These are phyloP conservation scores for Buddleja alternifolia DNA, from an alignment of 257 asterid genomes.

Conservation along the genomic window DNA sequence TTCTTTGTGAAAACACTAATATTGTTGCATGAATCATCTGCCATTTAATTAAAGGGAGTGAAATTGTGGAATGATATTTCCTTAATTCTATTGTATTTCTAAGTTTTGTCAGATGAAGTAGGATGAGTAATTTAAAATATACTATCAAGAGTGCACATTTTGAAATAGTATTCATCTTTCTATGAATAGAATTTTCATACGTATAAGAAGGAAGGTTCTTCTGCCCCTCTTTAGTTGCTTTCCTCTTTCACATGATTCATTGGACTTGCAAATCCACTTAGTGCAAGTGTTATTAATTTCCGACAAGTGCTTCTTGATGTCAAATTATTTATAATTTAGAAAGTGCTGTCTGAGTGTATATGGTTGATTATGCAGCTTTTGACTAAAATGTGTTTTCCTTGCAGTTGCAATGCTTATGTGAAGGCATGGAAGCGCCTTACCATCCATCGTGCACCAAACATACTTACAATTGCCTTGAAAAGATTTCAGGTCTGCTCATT, in stretches of 20 bases:
- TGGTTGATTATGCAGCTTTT: slow-evolving; percentile 10
- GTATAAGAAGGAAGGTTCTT: too few species aligned
- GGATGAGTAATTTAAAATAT: too few species aligned
- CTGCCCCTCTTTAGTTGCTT: neutral
- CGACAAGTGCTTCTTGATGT: slow-evolving; percentile 18
- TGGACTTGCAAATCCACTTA: neutral
- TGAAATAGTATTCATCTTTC: too few species aligned
- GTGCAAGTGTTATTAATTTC: neutral
- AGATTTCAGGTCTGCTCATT: slow-evolving; percentile 82
- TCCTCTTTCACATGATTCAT: neutral
- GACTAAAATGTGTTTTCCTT: slow-evolving; percentile 35
- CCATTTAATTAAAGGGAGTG: too few species aligned
- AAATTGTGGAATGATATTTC: too few species aligned
- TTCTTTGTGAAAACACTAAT: too few species aligned
- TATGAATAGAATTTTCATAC: too few species aligned
- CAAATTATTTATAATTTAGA: neutral
- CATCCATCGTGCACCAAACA: slow-evolving; percentile 78
- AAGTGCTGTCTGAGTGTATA: too few species aligned
- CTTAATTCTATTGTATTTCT: too few species aligned
- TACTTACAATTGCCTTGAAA: slow-evolving; percentile 95
- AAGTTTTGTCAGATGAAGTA: too few species aligned
- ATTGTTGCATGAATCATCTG: too few species aligned
- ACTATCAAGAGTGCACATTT: too few species aligned
- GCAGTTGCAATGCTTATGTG: slow-evolving; percentile 97
- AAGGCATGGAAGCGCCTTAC: slow-evolving; percentile 95